phyloP scores from a whole-genome alignment of 2,329 filamentous ascomycete species.

The Cercospora sojina region DNA sequence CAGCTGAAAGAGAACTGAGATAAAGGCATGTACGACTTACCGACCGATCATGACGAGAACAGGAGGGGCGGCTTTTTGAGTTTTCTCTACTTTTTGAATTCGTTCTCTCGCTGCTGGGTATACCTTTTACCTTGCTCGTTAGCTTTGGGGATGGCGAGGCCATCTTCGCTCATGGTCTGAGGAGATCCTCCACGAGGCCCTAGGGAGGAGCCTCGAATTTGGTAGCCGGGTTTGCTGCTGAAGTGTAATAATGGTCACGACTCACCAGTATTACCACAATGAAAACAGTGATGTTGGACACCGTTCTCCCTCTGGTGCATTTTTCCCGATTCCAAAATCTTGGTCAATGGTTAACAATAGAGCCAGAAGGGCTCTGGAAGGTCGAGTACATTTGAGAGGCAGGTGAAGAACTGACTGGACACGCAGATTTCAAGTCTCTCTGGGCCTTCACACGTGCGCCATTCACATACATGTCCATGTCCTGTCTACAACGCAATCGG shows the following conservation, averaged over 20 bases:
- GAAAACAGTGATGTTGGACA: not conserved
- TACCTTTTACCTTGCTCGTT: not conserved
- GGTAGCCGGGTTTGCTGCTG: not conserved
- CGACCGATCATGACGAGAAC: not conserved
- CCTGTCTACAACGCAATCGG: slow-evolving; percentile 10
- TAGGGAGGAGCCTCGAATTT: not conserved
- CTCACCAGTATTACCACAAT: not conserved
- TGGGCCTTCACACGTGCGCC: not conserved
- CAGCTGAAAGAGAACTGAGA: not conserved
- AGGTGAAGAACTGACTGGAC: not conserved
- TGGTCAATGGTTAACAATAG: not conserved
- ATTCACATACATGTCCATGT: not conserved
- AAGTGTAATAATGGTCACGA: not conserved
- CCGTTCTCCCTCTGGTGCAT: not conserved
- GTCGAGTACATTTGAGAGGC: not conserved
- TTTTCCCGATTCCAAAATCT: not conserved
- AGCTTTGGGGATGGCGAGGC: not conserved
- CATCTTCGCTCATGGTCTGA: not conserved
- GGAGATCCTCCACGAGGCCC: not conserved
- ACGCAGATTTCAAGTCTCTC: not conserved
- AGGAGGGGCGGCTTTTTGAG: not conserved
- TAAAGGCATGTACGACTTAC: not conserved
- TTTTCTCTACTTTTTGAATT: not conserved
- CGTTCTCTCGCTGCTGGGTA: slow-evolving; percentile 1
- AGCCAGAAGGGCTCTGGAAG: not conserved